These are phyloP conservation scores for Rhizopogon sp. DNA, from an alignment of 768 basidiomycete species.

Conservation along the genomic window DNA sequence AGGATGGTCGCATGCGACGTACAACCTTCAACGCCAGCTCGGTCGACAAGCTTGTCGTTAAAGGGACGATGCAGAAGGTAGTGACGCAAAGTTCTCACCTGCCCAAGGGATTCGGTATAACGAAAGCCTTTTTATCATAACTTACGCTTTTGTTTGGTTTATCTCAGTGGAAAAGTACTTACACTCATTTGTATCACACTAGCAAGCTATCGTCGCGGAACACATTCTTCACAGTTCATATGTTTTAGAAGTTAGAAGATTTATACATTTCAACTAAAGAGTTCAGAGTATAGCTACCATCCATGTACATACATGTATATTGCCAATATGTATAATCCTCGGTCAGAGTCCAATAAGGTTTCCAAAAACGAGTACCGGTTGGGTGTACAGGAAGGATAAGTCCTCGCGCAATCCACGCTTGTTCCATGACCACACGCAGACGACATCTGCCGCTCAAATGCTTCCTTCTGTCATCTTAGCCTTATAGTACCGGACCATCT, in stretches of 20 bases:
- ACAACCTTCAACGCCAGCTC: conserved; percentile 30
- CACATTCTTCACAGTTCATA: background rate
- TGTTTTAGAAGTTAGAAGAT: background rate
- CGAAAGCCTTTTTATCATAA: conserved; percentile 10
- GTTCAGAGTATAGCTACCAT: conserved; percentile 10
- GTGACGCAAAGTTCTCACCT: conserved; percentile 25
- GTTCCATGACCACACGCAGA: no score
- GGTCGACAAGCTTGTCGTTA: conserved; percentile 47
- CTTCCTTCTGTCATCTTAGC: conserved; percentile 84
- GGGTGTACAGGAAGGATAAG: no score
- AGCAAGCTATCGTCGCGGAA: background rate
- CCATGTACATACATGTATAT: conserved; percentile 10
- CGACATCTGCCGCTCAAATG: conserved; percentile 34
- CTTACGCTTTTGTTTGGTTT: background rate
- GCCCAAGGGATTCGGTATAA: conserved; percentile 6
- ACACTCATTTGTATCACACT: conserved; percentile 5
- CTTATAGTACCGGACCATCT: conserved; percentile 94
- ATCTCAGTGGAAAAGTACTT: conserved; percentile 10
- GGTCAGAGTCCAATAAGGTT: background rate
- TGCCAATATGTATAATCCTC: background rate
- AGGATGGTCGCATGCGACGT: conserved; percentile 37
- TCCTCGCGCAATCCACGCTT: no score
- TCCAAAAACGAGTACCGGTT: no score
- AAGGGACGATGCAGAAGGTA: conserved; percentile 52
- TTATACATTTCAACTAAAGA: conserved; percentile 8